Evolutionary conservation across 2,329 filamentous ascomycete genomes (phyloP), one percentile per base, ranked within the genome.

Genomic region (Calonectria hongkongensis): DNA sequence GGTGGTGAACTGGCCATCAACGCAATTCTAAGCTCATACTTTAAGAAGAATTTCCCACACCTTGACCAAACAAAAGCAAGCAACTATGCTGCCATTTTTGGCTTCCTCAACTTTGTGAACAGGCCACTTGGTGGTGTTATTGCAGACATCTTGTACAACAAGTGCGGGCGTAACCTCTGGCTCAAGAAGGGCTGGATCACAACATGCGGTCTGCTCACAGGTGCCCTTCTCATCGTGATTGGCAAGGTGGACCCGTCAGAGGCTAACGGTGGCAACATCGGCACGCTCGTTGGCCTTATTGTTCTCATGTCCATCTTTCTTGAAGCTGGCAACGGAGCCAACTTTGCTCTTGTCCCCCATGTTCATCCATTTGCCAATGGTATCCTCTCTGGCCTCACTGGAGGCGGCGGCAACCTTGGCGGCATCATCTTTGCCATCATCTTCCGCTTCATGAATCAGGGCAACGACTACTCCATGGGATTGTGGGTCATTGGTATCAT

Each of bases 401-500:
- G 96, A 12, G 95, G 94, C 0, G 88, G 90, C 10, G 95, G 96
- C 1, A 98, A 98, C 80, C 83, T 98, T 12, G 96, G 96, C 4
- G 96, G 96, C 15, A 91, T 98, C 65, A 83, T 97, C 62, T 98
- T 97, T 80, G 93, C 95, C 25, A 91, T 97, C 95, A 81, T 91
- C 95, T 80, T 98, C 87, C 88, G 95, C 63, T 97, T 96, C 84
- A 86, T 87, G 83, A 85, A 85, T 68, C 87, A 90, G 62, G 92
- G 91, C 6, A 90, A 85, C 1, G 85, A 93, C 79, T 97, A 95
- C 80, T 90, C 88, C 13, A 91, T 72, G 82, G 90, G 91, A 0
- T 90, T 97, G 74, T 97, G 94, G 94, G 93, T 97, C 72, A 95
- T 96, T 79, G 95, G 95, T 3, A 86, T 92, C 47, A 92, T 98